These are phyloP conservation scores for Piromyces finnis DNA, from an alignment of 192 early-diverging fungal genomes.

Conservation along the genomic window DNA sequence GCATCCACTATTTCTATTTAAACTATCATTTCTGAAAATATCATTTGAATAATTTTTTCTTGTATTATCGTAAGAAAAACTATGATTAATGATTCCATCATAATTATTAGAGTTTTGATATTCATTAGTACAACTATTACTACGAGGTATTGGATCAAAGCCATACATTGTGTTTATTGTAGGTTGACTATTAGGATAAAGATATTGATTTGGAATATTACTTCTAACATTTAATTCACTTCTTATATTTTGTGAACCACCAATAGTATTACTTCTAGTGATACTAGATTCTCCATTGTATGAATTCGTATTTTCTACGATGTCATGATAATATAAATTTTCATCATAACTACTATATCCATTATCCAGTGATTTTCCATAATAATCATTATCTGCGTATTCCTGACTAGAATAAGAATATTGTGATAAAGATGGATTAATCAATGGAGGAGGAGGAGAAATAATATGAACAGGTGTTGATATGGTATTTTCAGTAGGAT, in stretches of 20 bases:
- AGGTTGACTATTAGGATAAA: background rate
- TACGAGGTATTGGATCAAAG: background rate
- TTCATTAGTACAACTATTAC: background rate
- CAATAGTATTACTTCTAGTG: background rate
- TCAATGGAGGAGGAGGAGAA: background rate
- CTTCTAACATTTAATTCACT: background rate
- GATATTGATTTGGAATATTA: background rate
- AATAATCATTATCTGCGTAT: background rate
- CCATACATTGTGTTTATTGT: background rate
- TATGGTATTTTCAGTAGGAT: background rate
- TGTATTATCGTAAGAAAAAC: background rate
- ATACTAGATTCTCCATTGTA: background rate
- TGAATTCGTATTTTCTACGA: background rate
- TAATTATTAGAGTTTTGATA: background rate
- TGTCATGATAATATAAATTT: background rate
- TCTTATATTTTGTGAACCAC: background rate
- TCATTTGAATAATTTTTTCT: background rate
- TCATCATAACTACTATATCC: background rate
- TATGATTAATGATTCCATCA: background rate
- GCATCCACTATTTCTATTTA: background rate
- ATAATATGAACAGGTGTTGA: background rate
- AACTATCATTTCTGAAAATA: background rate
- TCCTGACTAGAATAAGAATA: background rate
- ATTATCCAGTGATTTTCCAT: background rate
- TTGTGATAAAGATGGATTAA: background rate